A percentile compares a stretch with the other conserved stretches of the same genome.
Evolutionary conservation across 179 eudicot species (phyloP).

Genomic region (Carnegiea gigantea): DNA sequence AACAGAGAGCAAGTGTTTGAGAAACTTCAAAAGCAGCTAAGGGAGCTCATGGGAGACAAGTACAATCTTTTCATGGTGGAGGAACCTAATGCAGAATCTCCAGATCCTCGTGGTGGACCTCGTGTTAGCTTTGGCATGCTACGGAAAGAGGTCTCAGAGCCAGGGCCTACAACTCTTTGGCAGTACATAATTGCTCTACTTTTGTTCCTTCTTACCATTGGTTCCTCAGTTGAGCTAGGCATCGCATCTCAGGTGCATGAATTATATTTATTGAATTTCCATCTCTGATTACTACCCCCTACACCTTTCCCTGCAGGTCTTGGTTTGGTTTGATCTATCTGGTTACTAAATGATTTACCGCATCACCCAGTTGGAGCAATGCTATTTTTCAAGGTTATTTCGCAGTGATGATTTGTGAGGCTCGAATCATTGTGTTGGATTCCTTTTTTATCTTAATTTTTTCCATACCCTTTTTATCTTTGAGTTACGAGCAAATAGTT

Average conservation of each 20-base stretch:
- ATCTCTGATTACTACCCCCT: not conserved
- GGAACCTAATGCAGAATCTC: constrained; percentile 90
- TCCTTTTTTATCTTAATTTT: no score
- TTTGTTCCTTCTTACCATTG: constrained; percentile 83
- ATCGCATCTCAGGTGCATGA: constrained; percentile 92
- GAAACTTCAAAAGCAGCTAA: constrained; percentile 79
- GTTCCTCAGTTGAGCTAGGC: constrained; percentile 97
- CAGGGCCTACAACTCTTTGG: constrained; percentile 89
- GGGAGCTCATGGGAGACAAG: constrained; percentile 79
- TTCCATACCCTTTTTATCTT: no score
- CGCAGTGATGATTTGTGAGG: no score
- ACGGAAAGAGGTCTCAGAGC: constrained; percentile 95
- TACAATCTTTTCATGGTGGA: constrained; percentile 97
- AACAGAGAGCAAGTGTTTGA: constrained; percentile 80
- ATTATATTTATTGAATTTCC: constrained; percentile 3
- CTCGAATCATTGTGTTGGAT: no score
- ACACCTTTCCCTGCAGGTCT: not conserved
- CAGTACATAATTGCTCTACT: constrained; percentile 91
- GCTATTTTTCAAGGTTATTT: no score
- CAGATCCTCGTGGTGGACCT: constrained; percentile 97
- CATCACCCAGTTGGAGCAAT: no score
- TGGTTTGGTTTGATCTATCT: not conserved
- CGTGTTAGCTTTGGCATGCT: constrained; percentile 97
- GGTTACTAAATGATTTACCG: not conserved
- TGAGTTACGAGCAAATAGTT: no score